These are phyloP conservation scores for Barnettozyma salicaria DNA, from an alignment of 805 yeast species.

Conservation along the genomic window DNA sequence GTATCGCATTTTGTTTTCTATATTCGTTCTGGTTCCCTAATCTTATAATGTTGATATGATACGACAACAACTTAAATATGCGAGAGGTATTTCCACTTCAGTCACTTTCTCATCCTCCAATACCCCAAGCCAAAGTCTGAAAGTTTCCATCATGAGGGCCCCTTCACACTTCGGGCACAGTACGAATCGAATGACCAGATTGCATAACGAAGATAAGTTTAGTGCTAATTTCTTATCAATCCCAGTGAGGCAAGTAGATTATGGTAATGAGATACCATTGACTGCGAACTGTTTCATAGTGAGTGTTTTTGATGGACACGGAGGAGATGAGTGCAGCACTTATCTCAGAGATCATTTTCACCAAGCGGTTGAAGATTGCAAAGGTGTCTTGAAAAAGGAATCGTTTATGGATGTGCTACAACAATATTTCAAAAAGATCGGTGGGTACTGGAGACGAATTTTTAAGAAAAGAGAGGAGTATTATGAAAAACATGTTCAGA, in stretches of 20 bases:
- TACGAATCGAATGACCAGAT: slow-evolving; percentile 67
- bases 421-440: slow-evolving; percentile 54
- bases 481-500: slow-evolving; percentile 30
- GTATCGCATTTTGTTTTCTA: too few relatives aligned
- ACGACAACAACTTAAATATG: slow-evolving; percentile 2
- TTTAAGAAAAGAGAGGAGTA: slow-evolving; percentile 37
- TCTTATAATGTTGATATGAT: slow-evolving; percentile 5
- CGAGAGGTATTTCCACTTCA: slow-evolving; percentile 15
- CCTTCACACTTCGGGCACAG: slow-evolving; percentile 69
- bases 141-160: slow-evolving; percentile 38
- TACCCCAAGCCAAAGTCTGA: slow-evolving; percentile 2
- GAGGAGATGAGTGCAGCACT: slow-evolving; percentile 70
- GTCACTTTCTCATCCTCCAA: slow-evolving; percentile 17
- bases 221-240: slow-evolving; percentile 55
- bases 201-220: slow-evolving; percentile 76
- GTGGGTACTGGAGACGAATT: slow-evolving; percentile 82
- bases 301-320: slow-evolving; percentile 91
- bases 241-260: slow-evolving; percentile 29
- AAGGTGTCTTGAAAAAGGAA: slow-evolving; percentile 24
- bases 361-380: slow-evolving; percentile 41
- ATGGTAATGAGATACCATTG: slow-evolving; percentile 19
- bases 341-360: slow-evolving; percentile 52
- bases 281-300: slow-evolving; percentile 50
- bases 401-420: slow-evolving; percentile 41
- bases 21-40: too few relatives aligned